These are phyloP conservation scores for Besnoitia besnoiti DNA, from an alignment of 169 alveolate genomes.

Conservation along the genomic window DNA sequence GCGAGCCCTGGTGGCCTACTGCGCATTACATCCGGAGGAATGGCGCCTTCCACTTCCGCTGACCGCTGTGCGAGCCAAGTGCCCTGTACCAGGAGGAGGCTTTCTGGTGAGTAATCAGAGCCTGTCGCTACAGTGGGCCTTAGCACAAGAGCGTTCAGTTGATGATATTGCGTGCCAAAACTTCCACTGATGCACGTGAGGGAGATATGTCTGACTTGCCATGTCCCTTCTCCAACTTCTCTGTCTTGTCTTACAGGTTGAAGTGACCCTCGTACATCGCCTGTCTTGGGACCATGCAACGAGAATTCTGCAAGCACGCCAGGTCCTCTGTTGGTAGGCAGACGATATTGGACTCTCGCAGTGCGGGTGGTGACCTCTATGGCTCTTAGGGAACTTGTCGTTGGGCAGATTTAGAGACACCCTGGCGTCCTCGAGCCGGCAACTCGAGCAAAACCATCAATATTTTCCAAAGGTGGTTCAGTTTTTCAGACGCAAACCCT, in stretches of 20 bases:
- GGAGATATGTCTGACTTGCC: neutral
- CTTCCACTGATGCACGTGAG: neutral
- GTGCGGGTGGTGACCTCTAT: too few species aligned
- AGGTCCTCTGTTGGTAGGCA: neutral
- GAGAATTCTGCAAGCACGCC: conserved; percentile 14
- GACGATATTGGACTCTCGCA: too few species aligned
- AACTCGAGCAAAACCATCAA: too few species aligned
- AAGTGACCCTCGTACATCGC: neutral
- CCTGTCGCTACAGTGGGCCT: too few species aligned
- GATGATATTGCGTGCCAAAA: neutral
- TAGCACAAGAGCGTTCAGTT: too few species aligned
- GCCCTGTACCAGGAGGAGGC: conserved; percentile 4
- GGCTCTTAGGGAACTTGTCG: too few species aligned
- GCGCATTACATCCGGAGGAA: conserved; percentile 4
- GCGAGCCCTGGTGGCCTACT: conserved; percentile 30
- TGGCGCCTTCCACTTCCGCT: conserved; percentile 27
- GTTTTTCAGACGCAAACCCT: too few species aligned
- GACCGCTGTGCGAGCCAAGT: neutral
- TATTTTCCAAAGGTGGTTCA: too few species aligned
- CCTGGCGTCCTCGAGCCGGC: too few species aligned
- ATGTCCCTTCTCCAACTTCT: neutral
- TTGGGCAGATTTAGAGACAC: too few species aligned
- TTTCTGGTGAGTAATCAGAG: neutral
- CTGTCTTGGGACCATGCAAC: conserved; percentile 11
- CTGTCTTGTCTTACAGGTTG: conserved; percentile 1